Conservation (phyloP, 2,329 filamentous ascomycete genomes). For the Colletotrichum brevisporum region DNA sequence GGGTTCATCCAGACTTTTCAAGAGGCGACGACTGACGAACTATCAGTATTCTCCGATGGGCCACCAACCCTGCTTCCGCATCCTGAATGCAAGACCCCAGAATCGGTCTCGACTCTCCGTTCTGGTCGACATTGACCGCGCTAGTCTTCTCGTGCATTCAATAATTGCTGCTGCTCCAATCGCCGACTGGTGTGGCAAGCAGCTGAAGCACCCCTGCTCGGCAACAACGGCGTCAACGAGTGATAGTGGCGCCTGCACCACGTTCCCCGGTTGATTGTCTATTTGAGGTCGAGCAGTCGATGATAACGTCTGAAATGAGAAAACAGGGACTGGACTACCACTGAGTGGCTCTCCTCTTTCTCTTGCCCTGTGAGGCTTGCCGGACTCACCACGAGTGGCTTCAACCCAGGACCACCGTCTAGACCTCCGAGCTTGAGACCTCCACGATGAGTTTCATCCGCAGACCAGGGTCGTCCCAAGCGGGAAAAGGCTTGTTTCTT, state of each 20-base stretch:
- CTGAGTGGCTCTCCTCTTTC: no score
- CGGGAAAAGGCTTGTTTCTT: constrained; percentile 28
- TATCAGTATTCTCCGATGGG: no score
- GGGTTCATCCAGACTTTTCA: not conserved
- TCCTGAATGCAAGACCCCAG: not conserved
- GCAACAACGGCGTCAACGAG: not conserved
- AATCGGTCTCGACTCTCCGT: not conserved
- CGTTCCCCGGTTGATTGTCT: not conserved
- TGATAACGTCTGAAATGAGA: no score
- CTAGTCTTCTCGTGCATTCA: constrained; percentile 25
- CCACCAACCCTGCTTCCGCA: not conserved
- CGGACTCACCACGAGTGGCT: not conserved
- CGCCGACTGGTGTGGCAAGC: constrained; percentile 9
- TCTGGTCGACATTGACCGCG: not conserved
- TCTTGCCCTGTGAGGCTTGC: not conserved
- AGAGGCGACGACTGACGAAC: no score
- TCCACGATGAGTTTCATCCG: not conserved
- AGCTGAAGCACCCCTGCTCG: constrained; percentile 29
- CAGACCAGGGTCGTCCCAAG: constrained; percentile 16
- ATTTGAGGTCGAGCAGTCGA: no score
- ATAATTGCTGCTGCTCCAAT: constrained; percentile 28
- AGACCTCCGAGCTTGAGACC: not conserved
- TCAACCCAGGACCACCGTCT: not conserved
- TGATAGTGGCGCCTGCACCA: constrained; percentile 24
- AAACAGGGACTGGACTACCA: no score